Evolutionary conservation across 2,329 filamentous ascomycete genomes (phyloP).

Genomic region (Plectosphaerella plurivora): DNA sequence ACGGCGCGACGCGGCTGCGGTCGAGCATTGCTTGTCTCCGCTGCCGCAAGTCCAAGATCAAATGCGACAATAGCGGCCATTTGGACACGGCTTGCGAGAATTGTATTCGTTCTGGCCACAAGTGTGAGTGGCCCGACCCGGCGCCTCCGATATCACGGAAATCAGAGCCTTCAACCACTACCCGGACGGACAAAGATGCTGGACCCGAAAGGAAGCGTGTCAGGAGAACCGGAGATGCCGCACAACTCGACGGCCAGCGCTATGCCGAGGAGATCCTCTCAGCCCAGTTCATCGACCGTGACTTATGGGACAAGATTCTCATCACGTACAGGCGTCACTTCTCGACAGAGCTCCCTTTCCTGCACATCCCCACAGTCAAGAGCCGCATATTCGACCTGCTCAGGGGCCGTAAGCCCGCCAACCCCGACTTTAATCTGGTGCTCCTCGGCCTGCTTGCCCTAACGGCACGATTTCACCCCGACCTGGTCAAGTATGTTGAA

Average conservation of each 20-base stretch:
- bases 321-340: slow-evolving; percentile 69
- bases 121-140: slow-evolving; percentile 65
- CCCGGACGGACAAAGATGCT: slow-evolving; percentile 36
- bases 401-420: slow-evolving; percentile 21
- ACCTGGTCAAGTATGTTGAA: slow-evolving; percentile 51
- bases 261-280: slow-evolving; percentile 57
- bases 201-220: slow-evolving; percentile 45
- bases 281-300: slow-evolving; percentile 55
- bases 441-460: slow-evolving; percentile 64
- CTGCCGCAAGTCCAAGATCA: slow-evolving; percentile 79
- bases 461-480: slow-evolving; percentile 63
- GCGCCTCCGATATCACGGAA: slow-evolving; percentile 32
- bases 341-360: slow-evolving; percentile 66
- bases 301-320: slow-evolving; percentile 66
- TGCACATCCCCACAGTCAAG: slow-evolving; percentile 62
- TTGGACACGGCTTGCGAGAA: slow-evolving; percentile 56
- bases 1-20: slow-evolving; percentile 52
- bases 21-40: slow-evolving; percentile 75
- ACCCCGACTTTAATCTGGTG: slow-evolving; percentile 50
- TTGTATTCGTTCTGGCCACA: slow-evolving; percentile 66
- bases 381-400: slow-evolving; percentile 41
- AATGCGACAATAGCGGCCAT: slow-evolving; percentile 70
- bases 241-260: slow-evolving; percentile 30
- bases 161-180: slow-evolving; percentile 28
- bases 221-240: slow-evolving; percentile 37